phyloP scores from a whole-genome alignment of 148 eudicot genomes.

The Rheum nobile region DNA sequence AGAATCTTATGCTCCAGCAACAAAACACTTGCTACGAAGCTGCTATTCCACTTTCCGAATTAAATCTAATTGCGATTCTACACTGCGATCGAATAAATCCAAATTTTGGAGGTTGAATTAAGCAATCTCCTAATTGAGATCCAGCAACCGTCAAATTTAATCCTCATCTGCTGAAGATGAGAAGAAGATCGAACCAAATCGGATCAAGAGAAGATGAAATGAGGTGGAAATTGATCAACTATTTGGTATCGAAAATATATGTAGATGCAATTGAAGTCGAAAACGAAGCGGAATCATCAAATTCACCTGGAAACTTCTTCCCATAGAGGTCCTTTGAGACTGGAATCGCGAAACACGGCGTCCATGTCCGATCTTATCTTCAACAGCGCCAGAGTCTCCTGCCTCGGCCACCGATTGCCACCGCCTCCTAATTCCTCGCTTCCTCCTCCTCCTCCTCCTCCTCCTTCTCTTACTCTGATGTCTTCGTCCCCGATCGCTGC shows the following conservation, averaged over 20 bases:
- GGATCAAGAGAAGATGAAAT: background rate
- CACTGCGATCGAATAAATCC: background rate
- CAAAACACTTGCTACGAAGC: conserved; percentile 3
- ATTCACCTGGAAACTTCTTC: conserved; percentile 87
- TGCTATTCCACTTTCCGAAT: background rate
- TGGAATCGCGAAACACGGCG: conserved; percentile 75
- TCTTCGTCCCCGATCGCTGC: background rate
- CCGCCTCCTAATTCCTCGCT: conserved; percentile 40
- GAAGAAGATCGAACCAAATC: background rate
- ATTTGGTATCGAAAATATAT: background rate
- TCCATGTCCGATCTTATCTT: conserved; percentile 91
- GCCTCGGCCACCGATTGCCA: conserved; percentile 94
- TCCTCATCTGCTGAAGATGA: background rate
- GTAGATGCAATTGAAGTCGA: background rate
- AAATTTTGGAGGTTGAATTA: background rate
- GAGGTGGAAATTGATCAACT: background rate
- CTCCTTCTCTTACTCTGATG: background rate
- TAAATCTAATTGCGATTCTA: background rate
- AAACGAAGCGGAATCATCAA: background rate
- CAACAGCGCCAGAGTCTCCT: conserved; percentile 72
- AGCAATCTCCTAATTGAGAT: background rate
- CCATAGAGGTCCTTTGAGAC: conserved; percentile 93
- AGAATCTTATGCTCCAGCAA: conserved; percentile 8
- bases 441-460: conserved; percentile 7
- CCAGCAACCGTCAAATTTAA: background rate